Base-by-base conservation (phyloP, 495 filamentous ascomycete genomes). In the Xylaria grammica region DNA sequence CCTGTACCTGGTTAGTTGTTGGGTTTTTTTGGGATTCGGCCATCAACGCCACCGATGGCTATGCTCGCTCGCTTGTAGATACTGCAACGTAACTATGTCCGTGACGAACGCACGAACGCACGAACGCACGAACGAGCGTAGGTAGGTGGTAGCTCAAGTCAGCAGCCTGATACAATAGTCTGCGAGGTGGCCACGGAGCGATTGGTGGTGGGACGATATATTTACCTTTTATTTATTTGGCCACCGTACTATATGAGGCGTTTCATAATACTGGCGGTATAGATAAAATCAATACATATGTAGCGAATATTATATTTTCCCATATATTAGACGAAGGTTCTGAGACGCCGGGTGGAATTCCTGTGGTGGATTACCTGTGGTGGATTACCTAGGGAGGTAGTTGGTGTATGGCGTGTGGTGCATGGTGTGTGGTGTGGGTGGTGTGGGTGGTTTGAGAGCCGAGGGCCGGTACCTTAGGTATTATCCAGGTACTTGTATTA, bases 121-220 rank as follows among this genome's bases (percentile, higher is more conserved):
- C 40, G 40, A 42, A 42, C 32, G n/a, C n/a, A n/a, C n/a, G n/a
- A n/a, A n/a, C n/a, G n/a, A n/a, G n/a, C n/a, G n/a, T n/a, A n/a
- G n/a, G n/a, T n/a, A n/a, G n/a, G n/a, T n/a, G n/a, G n/a, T 27
- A 19, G 27, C 56, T 34, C 29, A 42, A 26, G 34, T 17, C 42
- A 29, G 45, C 58, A 49, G 58, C 26, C 57, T 38, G 1, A 38
- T 44, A 48, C 59, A 53, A 62, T 44, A 53, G 48, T 62, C 49
- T 53, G 49, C 48, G 59, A 44, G 60, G 50, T 48, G 38, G 49
- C 26, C 17, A 30, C 11, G 20, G 50, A 10, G 34, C 17, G 30
- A 17, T 54, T 44, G 49, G 49, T 13, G 27, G 36, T 22, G 27
- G 24, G n/a, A 48, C 26, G 17, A 48, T 42, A 46, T 27, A 26